Base-by-base conservation (phyloP, 768 basidiomycete genomes). In the Tylopilus plumbeoviolaceoides region DNA sequence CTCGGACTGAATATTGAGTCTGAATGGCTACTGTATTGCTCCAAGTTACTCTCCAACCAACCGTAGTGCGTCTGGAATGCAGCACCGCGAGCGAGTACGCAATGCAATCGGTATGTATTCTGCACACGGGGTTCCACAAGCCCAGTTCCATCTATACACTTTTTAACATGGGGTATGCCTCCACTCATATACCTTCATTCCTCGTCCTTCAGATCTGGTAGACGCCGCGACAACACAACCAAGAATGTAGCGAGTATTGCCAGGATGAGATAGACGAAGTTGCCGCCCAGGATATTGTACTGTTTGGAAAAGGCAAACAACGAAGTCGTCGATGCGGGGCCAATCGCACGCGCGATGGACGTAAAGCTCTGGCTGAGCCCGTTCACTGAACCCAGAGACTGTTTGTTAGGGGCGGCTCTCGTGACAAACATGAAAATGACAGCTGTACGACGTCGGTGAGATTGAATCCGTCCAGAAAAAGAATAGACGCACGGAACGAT, bases 241-340 rank as follows among this genome's bases (percentile, higher is more conserved):
- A 23, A 23, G 23, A 23, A 23, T 23, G 23, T 23, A 23, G 23
- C 23, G 23, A 23, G 23, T 23, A 23, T 23, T 23, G 23, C 23
- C 23, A 23, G 23, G 23, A 23, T 5, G 23, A 23, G 2, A 23
- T 23, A 23, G 23, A 23, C 23, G 23, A 23, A 5, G 23, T 23
- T 23, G 7, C 83, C 83, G 4, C 75, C 72, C 3, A 83, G 56
- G 8, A 79, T 31, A 39, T 78, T 75, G 56, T 73, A 63, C 55
- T 82, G 61, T 28, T 79, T 74, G 1, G 81, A 81, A 28, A 75
- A 58, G 2, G 82, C 78, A 50, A 81, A 82, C n/a, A 80, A 59
- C 0, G 80, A 80, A 0, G 80, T 78, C 6, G 75, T 65, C 28
- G 74, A 39, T 1, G 72, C 75, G 17, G 36, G 36, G 1, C 79